Base-by-base conservation (phyloP, 306 rosid species). In the Senna siamea region DNA sequence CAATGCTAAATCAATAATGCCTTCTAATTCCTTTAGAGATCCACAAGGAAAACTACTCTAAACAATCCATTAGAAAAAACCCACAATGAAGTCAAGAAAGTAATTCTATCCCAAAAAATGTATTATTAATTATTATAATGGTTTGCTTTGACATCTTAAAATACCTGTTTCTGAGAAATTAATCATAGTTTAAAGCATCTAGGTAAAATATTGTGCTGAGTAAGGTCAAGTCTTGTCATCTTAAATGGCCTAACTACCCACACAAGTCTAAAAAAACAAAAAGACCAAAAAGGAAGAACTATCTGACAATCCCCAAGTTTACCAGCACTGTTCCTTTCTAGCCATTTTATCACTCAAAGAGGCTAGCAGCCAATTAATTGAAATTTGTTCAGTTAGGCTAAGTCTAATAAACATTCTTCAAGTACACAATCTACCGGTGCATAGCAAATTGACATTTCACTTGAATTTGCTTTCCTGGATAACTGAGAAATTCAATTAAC, bases 401-500 rank as follows among this genome's bases (percentile, higher is more conserved):
- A 14, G 41, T 22, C 3, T 3, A 28, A 12, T 9, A 26, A 67
- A 48, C 72, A 14, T 15, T 66, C 26, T 41, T 44, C 55, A 46
- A 44, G 23, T 7, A 23, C 43, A n/a, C 6, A 20, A 46, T 17
- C 23, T 23, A 46, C 12, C 0, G 15, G 26, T 4, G 10, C 10
- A 41, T 23, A 46, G 9, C 55, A 66, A 26, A 66, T 46, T 43
- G 35, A 26, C 71, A 66, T 44, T 44, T 66, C 23, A 46, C 55
- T 48, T 26, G 20, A 22, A n/a, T 50, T n/a, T n/a, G 22, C n/a
- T 50, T 50, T n/a, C 22, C 55, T 6, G n/a, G 15, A 20, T 55
- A 9, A 26, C n/a, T 26, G 55, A 35, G 6, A 69, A 41, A 26
- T 59, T 11, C 0, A 32, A 56, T 34, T 4, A 66, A 32, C 23